Conservation (phyloP, 1,139 yeast genomes). For the Pneumocystis carinii region DNA sequence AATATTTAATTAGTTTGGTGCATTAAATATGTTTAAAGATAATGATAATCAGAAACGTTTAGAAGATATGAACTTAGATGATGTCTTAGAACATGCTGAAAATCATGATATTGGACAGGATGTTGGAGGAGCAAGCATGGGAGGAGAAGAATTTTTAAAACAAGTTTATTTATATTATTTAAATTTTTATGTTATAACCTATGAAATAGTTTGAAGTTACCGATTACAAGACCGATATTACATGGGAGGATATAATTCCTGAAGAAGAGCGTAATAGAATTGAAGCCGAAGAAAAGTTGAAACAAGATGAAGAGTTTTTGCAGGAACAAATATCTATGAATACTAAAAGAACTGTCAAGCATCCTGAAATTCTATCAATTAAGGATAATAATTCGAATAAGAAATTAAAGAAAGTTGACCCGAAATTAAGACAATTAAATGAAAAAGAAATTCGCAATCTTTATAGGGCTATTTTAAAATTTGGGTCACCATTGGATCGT, state of each 20-base stretch:
- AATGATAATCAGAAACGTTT: constrained; percentile 84
- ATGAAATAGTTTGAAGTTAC: constrained; percentile 63
- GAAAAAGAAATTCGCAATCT: constrained; percentile 81
- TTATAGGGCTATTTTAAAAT: constrained; percentile 65
- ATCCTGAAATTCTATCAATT: constrained; percentile 23
- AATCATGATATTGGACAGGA: constrained; percentile 96
- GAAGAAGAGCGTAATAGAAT: constrained; percentile 78
- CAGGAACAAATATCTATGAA: constrained; percentile 83
- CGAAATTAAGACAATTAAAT: constrained; percentile 32
- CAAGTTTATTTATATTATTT: constrained; percentile 28
- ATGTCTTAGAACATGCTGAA: constrained; percentile 90
- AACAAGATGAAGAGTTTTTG: constrained; percentile 70
- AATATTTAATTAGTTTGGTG: constrained; percentile 47
- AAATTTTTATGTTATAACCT: background rate
- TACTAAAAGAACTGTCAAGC: constrained; percentile 54
- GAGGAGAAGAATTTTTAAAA: constrained; percentile 92
- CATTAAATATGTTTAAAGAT: constrained; percentile 93
- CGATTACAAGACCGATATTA: constrained; percentile 94
- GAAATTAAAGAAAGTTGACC: constrained; percentile 6
- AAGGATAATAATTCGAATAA: constrained; percentile 14
- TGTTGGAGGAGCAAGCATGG: constrained; percentile 86
- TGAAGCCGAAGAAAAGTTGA: constrained; percentile 79
- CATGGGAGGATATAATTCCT: constrained; percentile 98
- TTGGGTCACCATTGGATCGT: constrained; percentile 66
- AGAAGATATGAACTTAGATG: constrained; percentile 90